A percentile compares a stretch with the other conserved stretches of the same genome.
Evolutionary conservation across 805 yeast genomes (phyloP).

Genomic region (Hanseniaspora nectarophila): DNA sequence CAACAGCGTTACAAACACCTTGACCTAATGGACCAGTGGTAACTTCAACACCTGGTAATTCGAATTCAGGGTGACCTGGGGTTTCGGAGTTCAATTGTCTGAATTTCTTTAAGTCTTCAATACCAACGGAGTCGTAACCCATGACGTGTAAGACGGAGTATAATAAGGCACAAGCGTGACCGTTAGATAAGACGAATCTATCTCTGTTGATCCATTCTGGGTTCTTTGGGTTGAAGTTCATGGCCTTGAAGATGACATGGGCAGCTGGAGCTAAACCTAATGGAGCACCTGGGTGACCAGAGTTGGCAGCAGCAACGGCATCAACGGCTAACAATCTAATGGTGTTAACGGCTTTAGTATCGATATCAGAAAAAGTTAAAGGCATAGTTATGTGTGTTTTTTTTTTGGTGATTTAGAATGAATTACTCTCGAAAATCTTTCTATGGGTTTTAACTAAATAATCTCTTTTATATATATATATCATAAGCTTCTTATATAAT

Average conservation of each 20-base stretch:
- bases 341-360: slow-evolving; percentile 67
- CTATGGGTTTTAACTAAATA: no score
- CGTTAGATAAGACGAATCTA: slow-evolving; percentile 87
- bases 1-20: slow-evolving; percentile 93
- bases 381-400: slow-evolving; percentile 18
- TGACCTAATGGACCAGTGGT: slow-evolving; percentile 99
- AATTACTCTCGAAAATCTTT: neutral
- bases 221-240: slow-evolving; percentile 82
- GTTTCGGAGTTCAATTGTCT: slow-evolving; percentile 83
- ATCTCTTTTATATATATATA: neutral
- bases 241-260: slow-evolving; percentile 67
- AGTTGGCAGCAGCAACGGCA: slow-evolving; percentile 74
- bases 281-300: slow-evolving; percentile 99
- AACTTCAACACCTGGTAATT: slow-evolving; percentile 86
- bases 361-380: slow-evolving; percentile 41
- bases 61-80: slow-evolving; percentile 96
- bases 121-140: slow-evolving; percentile 59
- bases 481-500: no score
- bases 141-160: slow-evolving; percentile 75
- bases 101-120: slow-evolving; percentile 81
- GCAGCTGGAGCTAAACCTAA: slow-evolving; percentile 96
- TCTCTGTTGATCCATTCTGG: slow-evolving; percentile 92
- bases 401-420: neutral
- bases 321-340: slow-evolving; percentile 84
- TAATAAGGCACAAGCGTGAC: slow-evolving; percentile 87